Evolutionary conservation across 2,329 filamentous ascomycete species (phyloP).

Genomic region (Chaetomium sp.): DNA sequence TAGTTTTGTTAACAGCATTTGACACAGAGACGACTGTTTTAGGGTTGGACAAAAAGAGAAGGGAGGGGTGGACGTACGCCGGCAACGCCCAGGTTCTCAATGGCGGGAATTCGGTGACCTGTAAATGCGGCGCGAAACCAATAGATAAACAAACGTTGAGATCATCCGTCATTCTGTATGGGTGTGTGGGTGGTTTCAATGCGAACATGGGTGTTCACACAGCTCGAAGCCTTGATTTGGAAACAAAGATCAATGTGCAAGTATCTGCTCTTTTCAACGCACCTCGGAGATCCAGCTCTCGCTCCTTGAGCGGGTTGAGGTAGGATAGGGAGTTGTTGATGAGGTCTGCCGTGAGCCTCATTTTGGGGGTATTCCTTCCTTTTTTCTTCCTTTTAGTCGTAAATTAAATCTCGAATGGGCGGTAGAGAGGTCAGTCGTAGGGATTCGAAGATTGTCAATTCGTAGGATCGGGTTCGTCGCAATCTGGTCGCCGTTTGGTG

Average conservation of each 20-base stretch:
- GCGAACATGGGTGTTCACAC: conserved; percentile 1
- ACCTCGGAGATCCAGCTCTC: conserved; percentile 99
- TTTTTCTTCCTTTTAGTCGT: not conserved
- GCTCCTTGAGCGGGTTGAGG: conserved; percentile 97
- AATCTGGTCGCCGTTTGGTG: not conserved
- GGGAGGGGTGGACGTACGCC: conserved; percentile 54
- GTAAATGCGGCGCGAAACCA: conserved; percentile 35
- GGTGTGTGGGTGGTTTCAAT: not conserved
- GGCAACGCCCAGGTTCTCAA: conserved; percentile 95
- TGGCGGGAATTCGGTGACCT: conserved; percentile 96
- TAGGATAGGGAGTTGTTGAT: conserved; percentile 94
- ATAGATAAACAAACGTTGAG: conserved; percentile 13
- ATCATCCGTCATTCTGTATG: conserved; percentile 5
- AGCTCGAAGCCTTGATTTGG: not conserved
- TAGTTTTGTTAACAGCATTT: no score
- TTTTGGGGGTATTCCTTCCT: conserved; percentile 36
- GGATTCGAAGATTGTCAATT: not conserved
- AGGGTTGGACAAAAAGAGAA: not conserved
- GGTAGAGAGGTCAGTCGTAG: not conserved
- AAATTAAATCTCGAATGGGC: not conserved
- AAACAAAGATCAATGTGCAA: conserved; percentile 62
- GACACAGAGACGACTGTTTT: conserved; percentile 2
- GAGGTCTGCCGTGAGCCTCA: conserved; percentile 94
- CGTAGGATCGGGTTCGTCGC: not conserved
- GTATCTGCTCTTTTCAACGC: conserved; percentile 96